Conservation (phyloP, 208 protist species). For the Crithidia sp. region DNA sequence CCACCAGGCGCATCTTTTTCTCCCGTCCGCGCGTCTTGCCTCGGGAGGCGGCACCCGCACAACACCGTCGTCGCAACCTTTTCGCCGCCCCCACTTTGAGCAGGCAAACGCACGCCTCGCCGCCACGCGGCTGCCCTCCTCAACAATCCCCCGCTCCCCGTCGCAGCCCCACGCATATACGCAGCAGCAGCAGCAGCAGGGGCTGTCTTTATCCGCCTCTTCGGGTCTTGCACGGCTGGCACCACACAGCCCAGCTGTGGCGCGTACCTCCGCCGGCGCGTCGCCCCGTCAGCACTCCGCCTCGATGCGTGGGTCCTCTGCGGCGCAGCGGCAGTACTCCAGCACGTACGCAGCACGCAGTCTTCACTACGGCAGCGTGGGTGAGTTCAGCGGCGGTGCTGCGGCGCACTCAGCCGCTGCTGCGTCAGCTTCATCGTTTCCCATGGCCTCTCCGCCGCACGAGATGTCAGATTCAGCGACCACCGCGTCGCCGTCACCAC, state of each 20-base stretch:
- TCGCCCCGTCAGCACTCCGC: constrained; percentile 18
- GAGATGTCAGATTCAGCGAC: too few relatives aligned
- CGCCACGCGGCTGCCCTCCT: neutral
- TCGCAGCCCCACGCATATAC: neutral
- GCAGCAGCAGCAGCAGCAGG: constrained; percentile 1
- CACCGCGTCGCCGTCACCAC: neutral
- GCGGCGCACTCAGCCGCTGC: neutral
- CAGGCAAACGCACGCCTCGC: neutral
- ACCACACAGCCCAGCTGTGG: constrained; percentile 33
- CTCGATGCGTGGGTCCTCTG: constrained; percentile 32
- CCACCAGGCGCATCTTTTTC: neutral
- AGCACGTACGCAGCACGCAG: constrained; percentile 15
- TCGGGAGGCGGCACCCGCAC: neutral
- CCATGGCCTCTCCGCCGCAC: too few relatives aligned
- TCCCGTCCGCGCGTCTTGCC: neutral
- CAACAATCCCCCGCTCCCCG: neutral
- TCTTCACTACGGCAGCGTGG: neutral
- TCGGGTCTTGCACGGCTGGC: constrained; percentile 2
- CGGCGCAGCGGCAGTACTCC: constrained; percentile 24
- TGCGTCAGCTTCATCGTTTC: too few relatives aligned
- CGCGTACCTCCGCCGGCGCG: constrained; percentile 18
- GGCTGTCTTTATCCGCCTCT: neutral
- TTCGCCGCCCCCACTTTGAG: constrained; percentile 12
- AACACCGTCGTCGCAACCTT: neutral
- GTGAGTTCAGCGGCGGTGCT: neutral